Conservation (phyloP, 108 stramenopile species). For the Nitzschia sp. region DNA sequence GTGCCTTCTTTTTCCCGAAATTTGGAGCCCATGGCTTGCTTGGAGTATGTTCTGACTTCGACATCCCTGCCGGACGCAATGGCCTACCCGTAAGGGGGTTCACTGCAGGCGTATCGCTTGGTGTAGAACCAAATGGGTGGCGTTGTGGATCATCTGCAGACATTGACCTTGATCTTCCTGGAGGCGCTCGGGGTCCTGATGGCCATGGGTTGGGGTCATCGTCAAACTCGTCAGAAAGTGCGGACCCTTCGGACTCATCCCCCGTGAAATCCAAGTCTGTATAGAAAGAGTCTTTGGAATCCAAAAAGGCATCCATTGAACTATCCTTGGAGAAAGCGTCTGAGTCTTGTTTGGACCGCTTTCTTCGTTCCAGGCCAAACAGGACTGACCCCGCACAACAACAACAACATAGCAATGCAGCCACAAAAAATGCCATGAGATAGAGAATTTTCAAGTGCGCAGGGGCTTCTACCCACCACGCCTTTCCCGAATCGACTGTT, state of each 20-base stretch:
- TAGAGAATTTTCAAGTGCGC: neutral
- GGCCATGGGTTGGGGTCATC: no score
- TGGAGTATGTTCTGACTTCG: neutral
- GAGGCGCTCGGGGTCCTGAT: no score
- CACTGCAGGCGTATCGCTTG: neutral
- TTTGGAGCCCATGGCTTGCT: neutral
- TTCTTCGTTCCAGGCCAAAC: neutral
- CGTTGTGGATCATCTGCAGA: neutral
- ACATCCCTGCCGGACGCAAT: neutral
- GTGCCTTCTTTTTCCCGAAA: no score
- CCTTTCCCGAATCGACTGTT: neutral
- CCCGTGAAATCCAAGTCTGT: conserved; percentile 1
- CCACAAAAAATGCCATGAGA: neutral
- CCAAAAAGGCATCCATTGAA: conserved; percentile 1
- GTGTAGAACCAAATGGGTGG: neutral
- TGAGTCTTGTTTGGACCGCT: neutral
- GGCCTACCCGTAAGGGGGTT: neutral
- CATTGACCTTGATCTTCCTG: no score
- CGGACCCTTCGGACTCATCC: neutral
- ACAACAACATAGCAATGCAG: neutral
- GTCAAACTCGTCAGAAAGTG: neutral
- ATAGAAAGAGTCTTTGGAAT: conserved; percentile 4
- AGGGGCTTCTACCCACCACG: neutral
- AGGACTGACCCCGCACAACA: neutral
- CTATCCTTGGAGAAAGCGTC: neutral